Conservation (phyloP, 441 rosid species). For the Gossypium schwendimanii region DNA sequence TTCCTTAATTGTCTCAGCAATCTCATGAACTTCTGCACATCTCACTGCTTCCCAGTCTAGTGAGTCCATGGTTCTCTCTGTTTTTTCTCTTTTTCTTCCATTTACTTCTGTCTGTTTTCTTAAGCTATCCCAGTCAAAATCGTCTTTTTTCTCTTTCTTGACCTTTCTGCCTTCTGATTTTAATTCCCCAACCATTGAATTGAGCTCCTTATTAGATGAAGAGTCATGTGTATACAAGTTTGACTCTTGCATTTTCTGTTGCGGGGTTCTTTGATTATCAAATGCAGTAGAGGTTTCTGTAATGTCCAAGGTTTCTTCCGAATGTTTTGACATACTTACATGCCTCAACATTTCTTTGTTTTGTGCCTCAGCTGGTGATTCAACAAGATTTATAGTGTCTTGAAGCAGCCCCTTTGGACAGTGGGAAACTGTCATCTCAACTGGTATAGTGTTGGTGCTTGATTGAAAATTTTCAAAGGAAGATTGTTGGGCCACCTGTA, state of each 20-base stretch:
- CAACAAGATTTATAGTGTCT: constrained; percentile 21
- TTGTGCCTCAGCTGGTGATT: constrained; percentile 19
- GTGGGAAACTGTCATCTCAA: constrained; percentile 17
- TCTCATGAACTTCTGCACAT: constrained; percentile 39
- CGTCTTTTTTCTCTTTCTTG: constrained; percentile 38
- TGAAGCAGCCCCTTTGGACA: constrained; percentile 21
- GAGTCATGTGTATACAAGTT: constrained; percentile 20
- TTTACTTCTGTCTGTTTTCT: constrained; percentile 39
- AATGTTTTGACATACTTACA: constrained; percentile 15
- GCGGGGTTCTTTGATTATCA: constrained; percentile 24
- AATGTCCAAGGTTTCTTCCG: constrained; percentile 26
- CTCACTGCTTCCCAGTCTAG: constrained; percentile 64
- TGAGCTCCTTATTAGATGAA: constrained; percentile 26
- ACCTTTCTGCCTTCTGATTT: constrained; percentile 36
- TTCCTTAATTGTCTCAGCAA: constrained; percentile 54
- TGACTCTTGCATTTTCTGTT: constrained; percentile 28
- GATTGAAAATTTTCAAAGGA: constrained; percentile 27
- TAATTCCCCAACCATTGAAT: constrained; percentile 21
- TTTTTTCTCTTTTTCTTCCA: constrained; percentile 37
- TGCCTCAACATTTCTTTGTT: constrained; percentile 27
- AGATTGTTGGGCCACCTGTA: constrained; percentile 25
- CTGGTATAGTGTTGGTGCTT: constrained; percentile 24
- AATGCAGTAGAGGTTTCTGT: constrained; percentile 35
- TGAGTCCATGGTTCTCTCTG: constrained; percentile 44
- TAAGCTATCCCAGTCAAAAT: constrained; percentile 57